Evolutionary conservation across 2,329 filamentous ascomycete species (phyloP).

Genomic region (Chaetomiaceae sp.): DNA sequence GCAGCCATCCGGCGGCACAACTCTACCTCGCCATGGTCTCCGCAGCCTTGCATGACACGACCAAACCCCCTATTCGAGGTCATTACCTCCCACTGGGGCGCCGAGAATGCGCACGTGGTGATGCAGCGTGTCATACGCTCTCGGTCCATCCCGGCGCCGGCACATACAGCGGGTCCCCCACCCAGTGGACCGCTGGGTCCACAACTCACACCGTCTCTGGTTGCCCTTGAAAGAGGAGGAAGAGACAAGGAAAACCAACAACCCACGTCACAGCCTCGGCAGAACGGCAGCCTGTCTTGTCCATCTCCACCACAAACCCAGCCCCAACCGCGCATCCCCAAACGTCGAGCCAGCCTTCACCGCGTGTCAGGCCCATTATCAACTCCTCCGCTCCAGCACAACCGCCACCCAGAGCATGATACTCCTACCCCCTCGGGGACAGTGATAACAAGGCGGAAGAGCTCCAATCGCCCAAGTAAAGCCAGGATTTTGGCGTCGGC

Average conservation of each 20-base stretch:
- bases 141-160: not conserved
- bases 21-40: constrained; percentile 49
- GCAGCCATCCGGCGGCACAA: constrained; percentile 49
- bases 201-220: not conserved
- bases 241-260: not conserved
- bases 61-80: constrained; percentile 41
- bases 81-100: constrained; percentile 47
- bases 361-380: not conserved
- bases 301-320: constrained; percentile 5
- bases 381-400: not conserved
- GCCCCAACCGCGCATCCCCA: constrained; percentile 12
- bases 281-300: too few species aligned
- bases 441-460: not conserved
- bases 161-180: not conserved
- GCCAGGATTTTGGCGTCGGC: not conserved
- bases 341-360: constrained; percentile 17
- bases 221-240: not conserved
- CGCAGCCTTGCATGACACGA: constrained; percentile 33
- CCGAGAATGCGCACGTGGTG: constrained; percentile 39
- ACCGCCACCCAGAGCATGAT: not conserved
- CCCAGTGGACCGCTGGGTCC: not conserved
- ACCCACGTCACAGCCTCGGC: too few species aligned
- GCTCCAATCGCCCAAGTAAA: not conserved
- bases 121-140: constrained; percentile 34
- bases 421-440: not conserved